These are phyloP conservation scores for Athelia sp. DNA, from an alignment of 1,284 basidiomycete species.

Conservation along the genomic window DNA sequence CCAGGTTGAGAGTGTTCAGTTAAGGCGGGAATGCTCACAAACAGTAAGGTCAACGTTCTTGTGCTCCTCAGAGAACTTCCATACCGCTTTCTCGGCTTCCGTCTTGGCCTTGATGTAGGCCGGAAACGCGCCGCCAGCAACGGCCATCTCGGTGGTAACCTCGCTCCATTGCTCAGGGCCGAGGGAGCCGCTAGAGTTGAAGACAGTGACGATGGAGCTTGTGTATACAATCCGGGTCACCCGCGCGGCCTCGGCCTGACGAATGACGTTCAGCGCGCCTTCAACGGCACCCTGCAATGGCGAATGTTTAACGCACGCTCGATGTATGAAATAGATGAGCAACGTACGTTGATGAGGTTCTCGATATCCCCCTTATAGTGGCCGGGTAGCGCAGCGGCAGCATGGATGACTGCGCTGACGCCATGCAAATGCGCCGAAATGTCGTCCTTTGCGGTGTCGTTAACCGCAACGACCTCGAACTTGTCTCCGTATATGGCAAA, in stretches of 20 bases:
- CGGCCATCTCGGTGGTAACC: slow-evolving; percentile 17
- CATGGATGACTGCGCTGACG: slow-evolving; percentile 23
- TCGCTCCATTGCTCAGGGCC: slow-evolving; percentile 22
- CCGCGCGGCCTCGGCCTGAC: slow-evolving; percentile 23
- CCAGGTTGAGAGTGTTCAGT: not conserved
- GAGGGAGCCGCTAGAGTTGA: slow-evolving; percentile 3
- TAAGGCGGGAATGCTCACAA: not conserved
- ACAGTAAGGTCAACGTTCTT: slow-evolving; percentile 10
- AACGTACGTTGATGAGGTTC: not conserved
- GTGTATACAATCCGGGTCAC: slow-evolving; percentile 25
- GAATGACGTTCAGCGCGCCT: slow-evolving; percentile 26
- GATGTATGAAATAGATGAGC: not conserved
- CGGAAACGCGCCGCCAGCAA: slow-evolving; percentile 7
- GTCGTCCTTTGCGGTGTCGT: slow-evolving; percentile 16
- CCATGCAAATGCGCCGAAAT: slow-evolving; percentile 6
- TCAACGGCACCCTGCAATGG: slow-evolving; percentile 20
- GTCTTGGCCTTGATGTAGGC: slow-evolving; percentile 10
- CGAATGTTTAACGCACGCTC: not conserved
- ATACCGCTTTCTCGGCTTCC: slow-evolving; percentile 8
- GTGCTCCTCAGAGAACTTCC: slow-evolving; percentile 11
- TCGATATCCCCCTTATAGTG: not conserved
- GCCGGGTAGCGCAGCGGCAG: slow-evolving; percentile 21
- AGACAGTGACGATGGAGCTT: slow-evolving; percentile 18
- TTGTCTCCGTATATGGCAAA: slow-evolving; percentile 16
- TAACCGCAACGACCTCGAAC: slow-evolving; percentile 18